These are phyloP conservation scores for Blastobotrys buckinghamii DNA, from an alignment of 1,139 yeast genomes.

Conservation along the genomic window DNA sequence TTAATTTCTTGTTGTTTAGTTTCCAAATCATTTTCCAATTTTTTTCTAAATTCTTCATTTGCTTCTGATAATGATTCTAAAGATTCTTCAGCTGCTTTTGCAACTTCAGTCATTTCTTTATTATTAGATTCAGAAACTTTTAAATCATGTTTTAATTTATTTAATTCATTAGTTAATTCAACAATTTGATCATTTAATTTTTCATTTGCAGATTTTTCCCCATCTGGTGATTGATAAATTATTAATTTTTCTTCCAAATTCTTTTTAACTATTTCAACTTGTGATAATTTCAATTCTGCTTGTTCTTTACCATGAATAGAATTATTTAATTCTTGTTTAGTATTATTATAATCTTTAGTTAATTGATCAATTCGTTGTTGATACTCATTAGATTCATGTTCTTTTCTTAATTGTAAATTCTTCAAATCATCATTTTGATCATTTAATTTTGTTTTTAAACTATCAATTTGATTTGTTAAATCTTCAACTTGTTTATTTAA, in stretches of 20 bases:
- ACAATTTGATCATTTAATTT: conserved; percentile 30
- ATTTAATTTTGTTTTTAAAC: conserved; percentile 11
- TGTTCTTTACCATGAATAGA: conserved; percentile 38
- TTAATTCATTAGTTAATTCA: conserved; percentile 37
- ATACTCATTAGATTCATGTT: conserved; percentile 41
- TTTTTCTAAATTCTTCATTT: conserved; percentile 39
- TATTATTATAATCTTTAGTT: conserved; percentile 41
- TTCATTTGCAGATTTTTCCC: conserved; percentile 7
- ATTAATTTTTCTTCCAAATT: conserved; percentile 36
- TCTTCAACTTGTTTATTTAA: conserved; percentile 46
- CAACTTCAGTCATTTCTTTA: conserved; percentile 46
- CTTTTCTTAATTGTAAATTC: conserved; percentile 22
- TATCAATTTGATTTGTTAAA: conserved; percentile 42
- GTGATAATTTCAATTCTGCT: conserved; percentile 30
- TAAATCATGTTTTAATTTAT: conserved; percentile 41
- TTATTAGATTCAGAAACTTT: conserved; percentile 44
- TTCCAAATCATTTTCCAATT: conserved; percentile 38
- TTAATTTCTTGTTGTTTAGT: conserved; percentile 39
- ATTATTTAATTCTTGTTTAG: conserved; percentile 39
- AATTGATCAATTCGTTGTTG: conserved; percentile 62
- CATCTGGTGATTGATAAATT: conserved; percentile 24
- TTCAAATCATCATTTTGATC: conserved; percentile 39
- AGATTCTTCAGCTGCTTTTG: conserved; percentile 47
- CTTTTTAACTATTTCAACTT: conserved; percentile 36
- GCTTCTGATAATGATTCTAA: conserved; percentile 38